These are phyloP conservation scores for Yamadazyma buinensis DNA, from an alignment of 1,139 yeast genomes.

Conservation along the genomic window DNA sequence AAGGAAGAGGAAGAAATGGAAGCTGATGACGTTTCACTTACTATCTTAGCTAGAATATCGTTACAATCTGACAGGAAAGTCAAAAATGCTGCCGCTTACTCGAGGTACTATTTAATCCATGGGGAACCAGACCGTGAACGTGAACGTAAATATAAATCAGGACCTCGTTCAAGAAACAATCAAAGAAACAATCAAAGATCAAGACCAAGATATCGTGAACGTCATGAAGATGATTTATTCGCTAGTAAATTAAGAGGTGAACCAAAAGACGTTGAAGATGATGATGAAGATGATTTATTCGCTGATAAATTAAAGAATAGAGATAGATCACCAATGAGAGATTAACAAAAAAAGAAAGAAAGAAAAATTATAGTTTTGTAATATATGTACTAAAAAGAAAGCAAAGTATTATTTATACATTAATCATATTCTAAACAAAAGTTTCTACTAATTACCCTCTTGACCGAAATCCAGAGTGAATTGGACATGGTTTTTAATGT, in stretches of 20 bases:
- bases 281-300: constrained; percentile 36
- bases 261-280: too few relatives aligned
- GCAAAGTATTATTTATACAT: too few relatives aligned
- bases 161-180: constrained; percentile 9
- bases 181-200: neutral
- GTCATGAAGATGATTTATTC: constrained; percentile 27
- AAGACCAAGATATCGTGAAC: neutral
- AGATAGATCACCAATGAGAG: constrained; percentile 14
- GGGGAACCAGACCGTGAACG: constrained; percentile 67
- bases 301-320: constrained; percentile 25
- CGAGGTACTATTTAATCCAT: constrained; percentile 65
- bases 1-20: constrained; percentile 27
- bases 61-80: constrained; percentile 55
- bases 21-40: constrained; percentile 41
- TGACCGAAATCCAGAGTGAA: constrained; percentile 96
- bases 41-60: constrained; percentile 47
- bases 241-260: constrained; percentile 18
- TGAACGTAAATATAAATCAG: constrained; percentile 35
- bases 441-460: constrained; percentile 72
- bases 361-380: neutral
- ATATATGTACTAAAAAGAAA: too few relatives aligned
- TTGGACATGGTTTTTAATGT: constrained; percentile 75
- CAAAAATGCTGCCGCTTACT: constrained; percentile 53
- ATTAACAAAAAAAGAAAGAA: too few relatives aligned
- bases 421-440: too few relatives aligned